A percentile compares a stretch with the other conserved stretches of the same genome.
phyloP scores from a whole-genome alignment of 495 filamentous ascomycete genomes.

The Penicillium ucsense region DNA sequence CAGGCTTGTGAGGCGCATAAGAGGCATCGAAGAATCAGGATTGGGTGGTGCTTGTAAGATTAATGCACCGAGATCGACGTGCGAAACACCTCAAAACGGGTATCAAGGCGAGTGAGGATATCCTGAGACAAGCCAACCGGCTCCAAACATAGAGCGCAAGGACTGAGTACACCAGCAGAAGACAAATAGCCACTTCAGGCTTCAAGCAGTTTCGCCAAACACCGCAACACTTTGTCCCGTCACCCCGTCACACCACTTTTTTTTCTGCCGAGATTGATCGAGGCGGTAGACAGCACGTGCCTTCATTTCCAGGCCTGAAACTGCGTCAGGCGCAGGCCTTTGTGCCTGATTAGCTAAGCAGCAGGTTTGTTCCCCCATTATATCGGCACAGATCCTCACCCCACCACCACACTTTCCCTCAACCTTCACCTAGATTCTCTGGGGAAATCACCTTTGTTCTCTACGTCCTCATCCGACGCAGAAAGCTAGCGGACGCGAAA shows the following conservation, averaged over 20 bases:
- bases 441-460: constrained; percentile 6
- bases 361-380: constrained; percentile 11
- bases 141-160: too few relatives aligned
- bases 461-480: constrained; percentile 5
- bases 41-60: neutral
- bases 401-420: constrained; percentile 9
- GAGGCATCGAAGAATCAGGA: neutral
- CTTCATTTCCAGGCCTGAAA: constrained; percentile 1
- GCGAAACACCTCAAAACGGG: too few relatives aligned
- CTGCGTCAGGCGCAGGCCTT: constrained; percentile 7
- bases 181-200: too few relatives aligned
- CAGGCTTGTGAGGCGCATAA: neutral
- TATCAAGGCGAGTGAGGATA: too few relatives aligned
- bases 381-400: constrained; percentile 13
- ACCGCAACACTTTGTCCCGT: too few relatives aligned
- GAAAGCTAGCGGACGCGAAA: neutral
- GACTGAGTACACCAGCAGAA: too few relatives aligned
- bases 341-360: constrained; percentile 27
- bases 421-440: constrained; percentile 6
- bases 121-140: too few relatives aligned
- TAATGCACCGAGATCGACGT: too few relatives aligned
- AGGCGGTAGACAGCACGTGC: constrained; percentile 9
- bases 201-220: too few relatives aligned
- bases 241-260: neutral
- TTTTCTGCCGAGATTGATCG: constrained; percentile 8